Evolutionary conservation across 2,329 filamentous ascomycete species (phyloP).

Genomic region (Pseudophaeomoniella oleicola): DNA sequence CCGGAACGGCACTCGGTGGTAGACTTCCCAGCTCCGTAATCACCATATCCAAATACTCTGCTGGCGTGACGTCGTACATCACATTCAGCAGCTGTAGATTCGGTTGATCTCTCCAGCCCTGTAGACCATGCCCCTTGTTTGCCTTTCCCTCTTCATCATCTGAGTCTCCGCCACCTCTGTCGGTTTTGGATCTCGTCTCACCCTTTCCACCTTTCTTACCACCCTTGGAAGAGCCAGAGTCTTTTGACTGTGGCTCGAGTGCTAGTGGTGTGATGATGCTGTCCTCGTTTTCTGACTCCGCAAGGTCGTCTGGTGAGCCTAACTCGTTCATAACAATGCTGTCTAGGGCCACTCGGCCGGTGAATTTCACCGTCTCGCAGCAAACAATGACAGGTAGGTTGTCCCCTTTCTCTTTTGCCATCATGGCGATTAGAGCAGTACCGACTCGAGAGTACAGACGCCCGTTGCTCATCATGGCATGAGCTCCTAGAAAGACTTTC

Average conservation of each 20-base stretch:
- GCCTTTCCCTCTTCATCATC: slow-evolving; percentile 8
- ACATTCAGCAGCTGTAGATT: slow-evolving; percentile 54
- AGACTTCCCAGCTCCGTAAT: slow-evolving; percentile 83
- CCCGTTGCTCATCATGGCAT: slow-evolving; percentile 92
- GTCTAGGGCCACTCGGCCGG: slow-evolving; percentile 76
- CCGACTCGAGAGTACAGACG: slow-evolving; percentile 77
- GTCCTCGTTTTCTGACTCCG: slow-evolving; percentile 11
- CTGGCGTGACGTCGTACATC: slow-evolving; percentile 84
- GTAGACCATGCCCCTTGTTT: slow-evolving; percentile 21
- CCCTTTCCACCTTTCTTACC: slow-evolving; percentile 6
- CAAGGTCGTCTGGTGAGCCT: slow-evolving; percentile 55
- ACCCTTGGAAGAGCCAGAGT: slow-evolving; percentile 1
- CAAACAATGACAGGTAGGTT: slow-evolving; percentile 75
- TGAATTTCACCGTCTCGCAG: slow-evolving; percentile 92
- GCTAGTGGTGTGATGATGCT: slow-evolving; percentile 6
- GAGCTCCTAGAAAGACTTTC: slow-evolving; percentile 70
- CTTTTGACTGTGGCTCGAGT: slow-evolving; percentile 13
- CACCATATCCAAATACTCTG: slow-evolving; percentile 73
- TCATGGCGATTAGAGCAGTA: slow-evolving; percentile 73
- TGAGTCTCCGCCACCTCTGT: slow-evolving; percentile 13
- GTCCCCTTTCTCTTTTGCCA: slow-evolving; percentile 46
- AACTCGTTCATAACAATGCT: slow-evolving; percentile 92
- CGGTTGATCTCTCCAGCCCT: slow-evolving; percentile 42
- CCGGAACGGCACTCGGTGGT: slow-evolving; percentile 72
- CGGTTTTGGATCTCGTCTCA: slow-evolving; percentile 12